These are phyloP conservation scores for Grammothele lineata DNA, from an alignment of 768 basidiomycete genomes.

Conservation along the genomic window DNA sequence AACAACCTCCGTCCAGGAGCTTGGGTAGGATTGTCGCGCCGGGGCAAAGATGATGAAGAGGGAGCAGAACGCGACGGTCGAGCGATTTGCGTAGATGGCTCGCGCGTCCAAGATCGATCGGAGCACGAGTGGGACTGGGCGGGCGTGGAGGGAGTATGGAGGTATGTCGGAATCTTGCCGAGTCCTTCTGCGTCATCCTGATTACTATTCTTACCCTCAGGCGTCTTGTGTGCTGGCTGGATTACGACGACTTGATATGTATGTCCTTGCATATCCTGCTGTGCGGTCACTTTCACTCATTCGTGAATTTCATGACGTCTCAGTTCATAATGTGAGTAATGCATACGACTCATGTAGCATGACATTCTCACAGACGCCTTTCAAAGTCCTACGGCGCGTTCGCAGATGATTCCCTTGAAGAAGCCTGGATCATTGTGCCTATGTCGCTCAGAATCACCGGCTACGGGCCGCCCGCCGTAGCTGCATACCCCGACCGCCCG, in stretches of 20 bases:
- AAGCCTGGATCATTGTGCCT: slow-evolving; percentile 52
- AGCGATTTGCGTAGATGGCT: no score
- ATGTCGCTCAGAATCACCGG: slow-evolving; percentile 37
- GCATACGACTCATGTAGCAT: no score
- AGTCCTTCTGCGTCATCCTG: neutral
- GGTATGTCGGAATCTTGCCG: slow-evolving; percentile 7
- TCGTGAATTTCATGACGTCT: no score
- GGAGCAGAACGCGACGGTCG: no score
- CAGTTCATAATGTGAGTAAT: no score
- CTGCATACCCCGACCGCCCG: slow-evolving; percentile 34
- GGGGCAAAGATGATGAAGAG: no score
- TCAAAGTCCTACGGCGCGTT: slow-evolving; percentile 3
- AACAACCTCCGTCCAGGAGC: slow-evolving; percentile 7
- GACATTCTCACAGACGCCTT: no score
- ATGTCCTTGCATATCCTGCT: slow-evolving; percentile 3
- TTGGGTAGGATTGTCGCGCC: slow-evolving; percentile 2
- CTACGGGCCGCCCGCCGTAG: slow-evolving; percentile 21
- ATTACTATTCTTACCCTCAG: slow-evolving; percentile 5
- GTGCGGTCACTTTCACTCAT: no score
- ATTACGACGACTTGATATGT: slow-evolving; percentile 19
- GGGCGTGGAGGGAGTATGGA: slow-evolving; percentile 23
- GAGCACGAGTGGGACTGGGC: slow-evolving; percentile 24
- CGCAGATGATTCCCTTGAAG: slow-evolving; percentile 24
- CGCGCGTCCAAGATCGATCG: neutral
- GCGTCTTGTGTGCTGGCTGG: slow-evolving; percentile 23